Base-by-base conservation (phyloP, 1,139 yeast genomes). In the Blastobotrys buckinghamii region DNA sequence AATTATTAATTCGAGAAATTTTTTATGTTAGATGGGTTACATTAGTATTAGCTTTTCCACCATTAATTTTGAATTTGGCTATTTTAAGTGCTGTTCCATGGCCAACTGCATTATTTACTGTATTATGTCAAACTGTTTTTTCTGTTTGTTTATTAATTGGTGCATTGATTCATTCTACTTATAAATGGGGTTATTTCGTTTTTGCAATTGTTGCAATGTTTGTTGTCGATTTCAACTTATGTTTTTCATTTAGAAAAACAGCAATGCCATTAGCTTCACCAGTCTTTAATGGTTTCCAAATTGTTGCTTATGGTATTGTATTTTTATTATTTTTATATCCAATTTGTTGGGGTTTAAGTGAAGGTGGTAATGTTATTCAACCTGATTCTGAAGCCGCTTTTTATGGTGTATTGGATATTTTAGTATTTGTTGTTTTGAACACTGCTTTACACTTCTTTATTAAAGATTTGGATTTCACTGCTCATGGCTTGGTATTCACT, bases 361-460 rank as follows among this genome's bases (percentile, higher is more conserved):
- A 81, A 58, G 87, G 86, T 70, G 85, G 85, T 64, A 81, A 81
- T 60, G 76, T 70, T 39, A 79, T 81, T 54, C 78, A 76, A 57
- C 82, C 82, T 38, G 84, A 79, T 59, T 75, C 82, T n/a, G 85
- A 80, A 63, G 79, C 82, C 46, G 81, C 75, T 17, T 81, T 80
- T 67, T 79, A 77, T 57, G 86, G 86, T 68, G 67, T 81, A 45
- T 69, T 81, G 56, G 86, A 81, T 60, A 58, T 80, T 47, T 57
- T 74, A 43, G 45, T 56, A 42, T 64, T 64, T 48, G 50, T 60
- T 27, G 38, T 52, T 34, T 56, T 76, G 45, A 82, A 82, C 52
- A 54, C 61, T 26, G 60, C 56, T 48, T 58, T 63, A 50, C 50
- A 59, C 40, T 49, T 55, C 34, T 42, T 51, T 24, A 47, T 53